A percentile compares a stretch with the other conserved stretches of the same genome.
Evolutionary conservation across 1,284 basidiomycete genomes (phyloP).

Genomic region (Irpex sp.): DNA sequence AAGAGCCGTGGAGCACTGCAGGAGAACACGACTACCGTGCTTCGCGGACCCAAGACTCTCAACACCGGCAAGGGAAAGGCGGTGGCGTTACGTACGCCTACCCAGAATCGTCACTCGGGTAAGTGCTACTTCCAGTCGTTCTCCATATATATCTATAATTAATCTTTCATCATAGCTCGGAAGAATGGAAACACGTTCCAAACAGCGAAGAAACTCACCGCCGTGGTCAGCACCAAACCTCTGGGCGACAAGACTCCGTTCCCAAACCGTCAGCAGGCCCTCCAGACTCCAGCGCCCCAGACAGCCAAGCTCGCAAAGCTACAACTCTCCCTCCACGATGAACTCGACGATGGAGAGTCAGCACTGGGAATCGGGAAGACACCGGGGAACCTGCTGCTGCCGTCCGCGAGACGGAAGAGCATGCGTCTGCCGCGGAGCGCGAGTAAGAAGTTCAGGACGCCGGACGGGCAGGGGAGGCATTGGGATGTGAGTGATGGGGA

Average conservation of each 20-base stretch:
- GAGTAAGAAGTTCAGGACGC: conserved; percentile 53
- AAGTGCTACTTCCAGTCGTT: no score
- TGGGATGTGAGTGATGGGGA: conserved; percentile 73
- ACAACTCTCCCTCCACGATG: no score
- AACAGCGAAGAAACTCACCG: conserved; percentile 5
- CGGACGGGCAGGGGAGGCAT: conserved; percentile 57
- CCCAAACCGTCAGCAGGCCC: conserved; percentile 44
- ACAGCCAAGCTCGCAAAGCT: conserved; percentile 29
- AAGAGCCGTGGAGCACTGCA: conserved; percentile 38
- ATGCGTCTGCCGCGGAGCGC: conserved; percentile 29
- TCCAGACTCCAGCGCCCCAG: conserved; percentile 28
- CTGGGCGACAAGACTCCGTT: conserved; percentile 55
- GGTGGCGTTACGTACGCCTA: no score
- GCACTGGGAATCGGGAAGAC: conserved; percentile 24
- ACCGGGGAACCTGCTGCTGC: conserved; percentile 42
- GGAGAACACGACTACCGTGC: conserved; percentile 43
- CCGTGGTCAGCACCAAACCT: conserved; percentile 35
- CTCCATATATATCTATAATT: neutral
- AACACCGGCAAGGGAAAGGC: no score
- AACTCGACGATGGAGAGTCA: conserved; percentile 14
- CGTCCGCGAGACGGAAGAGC: conserved; percentile 51
- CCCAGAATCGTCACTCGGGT: neutral
- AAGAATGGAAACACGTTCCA: conserved; percentile 7
- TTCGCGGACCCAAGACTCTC: conserved; percentile 22
- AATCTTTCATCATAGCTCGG: conserved; percentile 8